phyloP scores from a whole-genome alignment of 495 filamentous ascomycete genomes.

The Choiromyces venosus region DNA sequence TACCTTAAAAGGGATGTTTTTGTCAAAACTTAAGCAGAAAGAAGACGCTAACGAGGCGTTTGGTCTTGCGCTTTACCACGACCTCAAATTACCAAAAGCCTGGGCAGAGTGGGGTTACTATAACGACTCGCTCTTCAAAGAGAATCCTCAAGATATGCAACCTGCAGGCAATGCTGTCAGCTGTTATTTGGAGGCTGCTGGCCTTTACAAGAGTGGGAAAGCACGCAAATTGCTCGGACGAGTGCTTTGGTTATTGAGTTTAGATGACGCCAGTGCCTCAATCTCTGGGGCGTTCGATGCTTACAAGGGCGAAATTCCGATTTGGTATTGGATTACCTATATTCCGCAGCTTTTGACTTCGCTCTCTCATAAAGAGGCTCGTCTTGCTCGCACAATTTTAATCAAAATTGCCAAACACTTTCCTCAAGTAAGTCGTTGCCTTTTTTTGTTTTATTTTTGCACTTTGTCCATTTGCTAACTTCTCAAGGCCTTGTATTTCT shows the following conservation, averaged over 20 bases:
- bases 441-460: not conserved
- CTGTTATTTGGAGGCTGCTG: conserved; percentile 92
- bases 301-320: conserved; percentile 89
- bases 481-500: conserved; percentile 71
- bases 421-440: conserved; percentile 55
- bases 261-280: conserved; percentile 78
- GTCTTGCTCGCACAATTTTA: conserved; percentile 73
- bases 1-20: conserved; percentile 98
- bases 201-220: conserved; percentile 92
- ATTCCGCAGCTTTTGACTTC: conserved; percentile 92
- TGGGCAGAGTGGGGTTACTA: conserved; percentile 99
- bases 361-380: conserved; percentile 80
- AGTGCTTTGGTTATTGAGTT: conserved; percentile 90
- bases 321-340: conserved; percentile 99
- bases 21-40: conserved; percentile 82
- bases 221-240: conserved; percentile 92
- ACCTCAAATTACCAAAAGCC: conserved; percentile 89
- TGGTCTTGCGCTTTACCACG: conserved; percentile 87
- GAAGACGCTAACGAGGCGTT: conserved; percentile 90
- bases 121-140: conserved; percentile 91
- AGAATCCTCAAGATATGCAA: conserved; percentile 68
- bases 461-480: conserved; percentile 18
- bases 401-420: conserved; percentile 91
- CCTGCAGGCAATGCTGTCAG: conserved; percentile 85
- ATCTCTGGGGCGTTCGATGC: conserved; percentile 79